Base-by-base conservation (phyloP, 2,329 filamentous ascomycete genomes). In the Colletotrichum musicola region DNA sequence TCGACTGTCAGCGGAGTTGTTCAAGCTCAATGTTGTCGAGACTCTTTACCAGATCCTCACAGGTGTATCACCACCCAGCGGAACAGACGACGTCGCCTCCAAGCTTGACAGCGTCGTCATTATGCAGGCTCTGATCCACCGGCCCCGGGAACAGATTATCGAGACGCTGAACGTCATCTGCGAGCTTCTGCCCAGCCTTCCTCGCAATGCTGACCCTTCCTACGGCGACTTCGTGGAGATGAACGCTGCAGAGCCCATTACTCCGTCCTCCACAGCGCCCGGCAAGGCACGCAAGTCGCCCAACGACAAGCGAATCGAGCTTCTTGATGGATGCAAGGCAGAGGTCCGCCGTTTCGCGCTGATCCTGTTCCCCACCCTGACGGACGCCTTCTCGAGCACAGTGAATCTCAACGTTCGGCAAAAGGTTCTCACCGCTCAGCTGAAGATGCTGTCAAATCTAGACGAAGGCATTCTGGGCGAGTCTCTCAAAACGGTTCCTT, bases 391-490 rank as follows among this genome's bases (percentile, higher is more conserved):
- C 77, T 98, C 96, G 12, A 98, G 96, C 79, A 99, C 96, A 0
- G 95, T 99, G 71, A 99, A 99, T 76, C 83, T 98, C 16, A 94
- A 90, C 64, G 96, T 99, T 47, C 92, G 97, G 22, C 94, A 98
- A 77, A 98, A 97, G 81, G 96, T 99, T 3, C 86, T 99, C 40
- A 93, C 90, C 20, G 96, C 95, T n/a, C 96, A 99, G 76, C 83
- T 98, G 51, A 98, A 98, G 82, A 98, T 99, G 94, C 87, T 99
- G 10, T 97, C 94, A 13, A 97, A 98, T 72, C 82, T 99, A n/a
- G 94, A 98, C 73, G 90, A 89, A 50, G 85, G 88, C 44, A 94
- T 99, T 58, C 87, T 99, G 4, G 88, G 93, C 70, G 95, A 98
- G 74, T 92, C 95, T 9, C 82, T 99, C 35, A 92, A 92, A 27